These are phyloP conservation scores for Boletus edulis DNA, from an alignment of 768 basidiomycete genomes.

Conservation along the genomic window DNA sequence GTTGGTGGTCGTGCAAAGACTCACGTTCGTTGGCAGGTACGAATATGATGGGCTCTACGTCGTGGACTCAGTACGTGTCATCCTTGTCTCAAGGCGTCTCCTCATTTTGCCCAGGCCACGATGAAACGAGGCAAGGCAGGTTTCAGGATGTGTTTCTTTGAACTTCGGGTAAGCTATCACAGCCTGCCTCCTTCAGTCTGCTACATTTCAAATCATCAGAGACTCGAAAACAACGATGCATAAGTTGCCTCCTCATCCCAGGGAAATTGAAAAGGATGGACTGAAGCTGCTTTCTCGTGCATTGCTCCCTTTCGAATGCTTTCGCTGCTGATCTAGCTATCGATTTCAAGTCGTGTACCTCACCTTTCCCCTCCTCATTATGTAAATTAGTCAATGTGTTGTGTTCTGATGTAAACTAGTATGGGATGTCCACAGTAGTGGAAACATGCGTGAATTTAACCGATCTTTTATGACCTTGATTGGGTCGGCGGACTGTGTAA, in stretches of 20 bases:
- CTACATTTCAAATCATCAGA: conserved; percentile 13
- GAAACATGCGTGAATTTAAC: too few species aligned
- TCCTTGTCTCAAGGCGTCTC: not conserved
- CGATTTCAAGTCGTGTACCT: too few species aligned
- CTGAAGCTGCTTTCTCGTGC: too few species aligned
- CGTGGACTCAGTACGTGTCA: conserved; percentile 21
- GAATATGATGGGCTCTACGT: conserved; percentile 34
- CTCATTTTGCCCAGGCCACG: conserved; percentile 17
- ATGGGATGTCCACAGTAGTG: too few species aligned
- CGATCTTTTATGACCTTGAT: too few species aligned
- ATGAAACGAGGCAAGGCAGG: conserved; percentile 16
- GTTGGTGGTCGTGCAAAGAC: not conserved
- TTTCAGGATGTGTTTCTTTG: conserved; percentile 28
- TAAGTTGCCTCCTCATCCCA: not conserved
- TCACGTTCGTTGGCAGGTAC: conserved; percentile 18
- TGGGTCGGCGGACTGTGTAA: too few species aligned
- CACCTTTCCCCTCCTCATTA: too few species aligned
- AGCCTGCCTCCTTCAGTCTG: not conserved
- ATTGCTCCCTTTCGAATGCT: too few species aligned
- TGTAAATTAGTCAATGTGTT: too few species aligned
- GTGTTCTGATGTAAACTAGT: too few species aligned
- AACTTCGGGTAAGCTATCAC: conserved; percentile 18
- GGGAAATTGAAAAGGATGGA: conserved; percentile 14
- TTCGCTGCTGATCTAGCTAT: too few species aligned
- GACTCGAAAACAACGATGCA: conserved; percentile 3